Conservation (phyloP, 2,329 filamentous ascomycete genomes). For the Claviceps africana region DNA sequence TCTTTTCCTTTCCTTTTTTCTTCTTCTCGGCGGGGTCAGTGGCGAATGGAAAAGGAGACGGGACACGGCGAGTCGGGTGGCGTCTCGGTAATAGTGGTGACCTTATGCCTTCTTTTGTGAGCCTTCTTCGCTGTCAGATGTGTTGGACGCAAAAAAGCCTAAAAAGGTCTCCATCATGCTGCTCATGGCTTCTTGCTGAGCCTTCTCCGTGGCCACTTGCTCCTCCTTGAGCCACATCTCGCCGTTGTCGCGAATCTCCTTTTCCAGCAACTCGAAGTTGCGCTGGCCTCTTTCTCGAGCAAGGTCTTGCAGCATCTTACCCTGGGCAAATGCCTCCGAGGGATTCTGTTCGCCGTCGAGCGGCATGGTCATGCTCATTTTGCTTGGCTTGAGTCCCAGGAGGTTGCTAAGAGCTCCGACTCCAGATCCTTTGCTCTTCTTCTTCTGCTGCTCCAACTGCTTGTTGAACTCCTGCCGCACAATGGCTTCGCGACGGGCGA, state of each 20-base stretch:
- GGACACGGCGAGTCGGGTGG: not conserved
- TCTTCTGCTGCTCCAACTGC: constrained; percentile 55
- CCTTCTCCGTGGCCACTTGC: constrained; percentile 73
- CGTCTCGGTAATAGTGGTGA: not conserved
- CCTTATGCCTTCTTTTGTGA: constrained; percentile 9
- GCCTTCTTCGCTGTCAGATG: constrained; percentile 3
- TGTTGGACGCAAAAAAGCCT: constrained; percentile 15
- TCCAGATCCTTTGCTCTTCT: constrained; percentile 43
- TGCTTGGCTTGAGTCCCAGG: constrained; percentile 62
- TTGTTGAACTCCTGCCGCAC: constrained; percentile 76
- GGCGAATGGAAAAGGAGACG: not conserved
- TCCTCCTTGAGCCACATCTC: constrained; percentile 95
- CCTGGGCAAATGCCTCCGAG: constrained; percentile 68
- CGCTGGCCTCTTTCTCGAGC: constrained; percentile 82
- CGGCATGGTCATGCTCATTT: constrained; percentile 45
- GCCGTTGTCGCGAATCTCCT: constrained; percentile 83
- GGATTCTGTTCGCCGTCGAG: constrained; percentile 56
- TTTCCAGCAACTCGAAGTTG: constrained; percentile 79
- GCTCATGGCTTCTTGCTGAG: constrained; percentile 80
- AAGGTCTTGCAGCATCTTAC: constrained; percentile 95
- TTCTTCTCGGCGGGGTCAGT: too few species aligned
- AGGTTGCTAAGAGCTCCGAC: constrained; percentile 56
- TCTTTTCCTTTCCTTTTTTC: too few species aligned
- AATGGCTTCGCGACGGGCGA: constrained; percentile 73
- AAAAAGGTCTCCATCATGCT: constrained; percentile 71